These are phyloP conservation scores for Scytalidium lignicola DNA, from an alignment of 2,329 filamentous ascomycete species.

Conservation along the genomic window DNA sequence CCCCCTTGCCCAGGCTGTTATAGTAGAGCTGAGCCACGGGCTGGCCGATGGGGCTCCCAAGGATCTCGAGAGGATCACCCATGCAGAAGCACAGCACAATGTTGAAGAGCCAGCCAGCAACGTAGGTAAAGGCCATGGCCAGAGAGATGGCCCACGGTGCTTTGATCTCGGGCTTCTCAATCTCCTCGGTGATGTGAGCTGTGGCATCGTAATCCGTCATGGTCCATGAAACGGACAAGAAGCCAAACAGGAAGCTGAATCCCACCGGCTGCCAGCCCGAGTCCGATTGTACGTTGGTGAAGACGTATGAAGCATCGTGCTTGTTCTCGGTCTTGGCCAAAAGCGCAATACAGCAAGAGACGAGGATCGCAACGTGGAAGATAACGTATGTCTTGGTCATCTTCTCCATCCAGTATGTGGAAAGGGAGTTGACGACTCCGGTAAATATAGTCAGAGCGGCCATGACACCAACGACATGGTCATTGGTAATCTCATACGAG, in stretches of 20 bases:
- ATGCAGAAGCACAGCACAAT: slow-evolving; percentile 54
- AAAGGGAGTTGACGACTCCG: slow-evolving; percentile 49
- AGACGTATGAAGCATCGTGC: slow-evolving; percentile 47
- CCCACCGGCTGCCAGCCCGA: slow-evolving; percentile 50
- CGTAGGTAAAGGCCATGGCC: slow-evolving; percentile 51
- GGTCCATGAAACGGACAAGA: slow-evolving; percentile 54
- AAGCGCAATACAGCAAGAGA: slow-evolving; percentile 47
- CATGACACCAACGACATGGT: slow-evolving; percentile 49
- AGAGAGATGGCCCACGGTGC: slow-evolving; percentile 51
- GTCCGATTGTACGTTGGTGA: slow-evolving; percentile 45
- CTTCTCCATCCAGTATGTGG: slow-evolving; percentile 53
- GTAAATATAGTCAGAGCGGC: slow-evolving; percentile 46
- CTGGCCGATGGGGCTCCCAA: slow-evolving; percentile 43
- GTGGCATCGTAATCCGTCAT: slow-evolving; percentile 52
- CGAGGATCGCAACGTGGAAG: slow-evolving; percentile 47
- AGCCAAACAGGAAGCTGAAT: slow-evolving; percentile 56
- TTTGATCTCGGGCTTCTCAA: slow-evolving; percentile 43
- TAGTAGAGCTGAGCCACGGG: slow-evolving; percentile 54
- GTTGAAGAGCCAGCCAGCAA: slow-evolving; percentile 51
- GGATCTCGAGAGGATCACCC: slow-evolving; percentile 43
- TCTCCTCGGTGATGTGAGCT: slow-evolving; percentile 47
- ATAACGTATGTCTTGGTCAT: slow-evolving; percentile 53
- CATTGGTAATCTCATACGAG: slow-evolving; percentile 39
- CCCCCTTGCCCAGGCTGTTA: slow-evolving; percentile 48
- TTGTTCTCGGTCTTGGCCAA: slow-evolving; percentile 45